Percentiles rank a stretch among this genome's conserved stretches.
These are phyloP conservation scores for Emiliania huxleyi DNA, from an alignment of 78 protist genomes.

Conservation along the genomic window DNA sequence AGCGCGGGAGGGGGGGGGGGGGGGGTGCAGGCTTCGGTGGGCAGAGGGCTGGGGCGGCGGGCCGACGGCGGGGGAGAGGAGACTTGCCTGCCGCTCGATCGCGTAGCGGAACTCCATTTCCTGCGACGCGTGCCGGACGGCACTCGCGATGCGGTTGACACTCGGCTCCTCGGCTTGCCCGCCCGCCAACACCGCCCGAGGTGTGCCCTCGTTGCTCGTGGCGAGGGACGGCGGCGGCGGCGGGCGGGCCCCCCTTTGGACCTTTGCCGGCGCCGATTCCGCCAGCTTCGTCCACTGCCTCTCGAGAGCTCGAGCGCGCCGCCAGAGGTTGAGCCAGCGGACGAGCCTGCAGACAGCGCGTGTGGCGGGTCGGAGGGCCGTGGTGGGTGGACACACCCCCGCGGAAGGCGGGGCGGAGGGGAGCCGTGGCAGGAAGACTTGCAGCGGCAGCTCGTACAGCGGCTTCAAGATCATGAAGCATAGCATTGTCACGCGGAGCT, in stretches of 20 bases:
- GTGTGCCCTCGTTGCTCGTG: no score
- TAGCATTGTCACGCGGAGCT: not conserved
- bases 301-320: not conserved
- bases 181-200: no score
- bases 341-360: not conserved
- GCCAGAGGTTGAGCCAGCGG: not conserved
- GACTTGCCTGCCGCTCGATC: not conserved
- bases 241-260: not conserved
- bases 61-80: not conserved
- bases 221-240: not conserved
- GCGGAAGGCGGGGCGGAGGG: no score
- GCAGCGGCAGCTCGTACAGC: not conserved
- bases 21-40: no score
- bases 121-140: not conserved
- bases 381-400: not conserved
- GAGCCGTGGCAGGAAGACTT: not conserved
- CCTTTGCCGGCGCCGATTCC: not conserved
- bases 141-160: no score
- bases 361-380: not conserved
- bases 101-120: not conserved
- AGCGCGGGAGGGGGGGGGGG: no score
- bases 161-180: no score
- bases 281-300: not conserved
- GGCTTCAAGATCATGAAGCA: not conserved
- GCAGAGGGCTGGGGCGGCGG: not conserved